phyloP scores from a whole-genome alignment of 2,329 filamentous ascomycete genomes.

The Xylaria sp. region DNA sequence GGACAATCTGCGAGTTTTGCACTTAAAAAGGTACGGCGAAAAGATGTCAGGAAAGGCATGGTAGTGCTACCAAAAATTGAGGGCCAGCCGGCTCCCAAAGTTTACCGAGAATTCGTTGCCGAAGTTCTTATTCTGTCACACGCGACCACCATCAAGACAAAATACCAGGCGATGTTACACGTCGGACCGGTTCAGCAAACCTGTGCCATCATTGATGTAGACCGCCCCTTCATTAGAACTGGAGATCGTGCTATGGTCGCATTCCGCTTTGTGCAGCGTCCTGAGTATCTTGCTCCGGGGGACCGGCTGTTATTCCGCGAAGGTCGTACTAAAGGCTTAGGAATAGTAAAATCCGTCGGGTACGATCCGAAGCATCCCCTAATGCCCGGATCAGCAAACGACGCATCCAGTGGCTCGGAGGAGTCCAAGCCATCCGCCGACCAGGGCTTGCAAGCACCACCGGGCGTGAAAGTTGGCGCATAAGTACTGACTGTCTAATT shows the following conservation, averaged over 20 bases:
- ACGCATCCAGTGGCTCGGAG: conserved; percentile 25
- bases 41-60: conserved; percentile 97
- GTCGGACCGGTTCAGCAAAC: conserved; percentile 96
- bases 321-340: conserved; percentile 92
- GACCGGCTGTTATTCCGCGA: conserved; percentile 94
- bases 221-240: conserved; percentile 92
- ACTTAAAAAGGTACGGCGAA: conserved; percentile 84
- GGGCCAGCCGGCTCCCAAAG: conserved; percentile 74
- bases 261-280: conserved; percentile 92
- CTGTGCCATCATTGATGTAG: conserved; percentile 96
- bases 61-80: conserved; percentile 89
- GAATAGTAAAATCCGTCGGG: conserved; percentile 90
- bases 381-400: conserved; percentile 36
- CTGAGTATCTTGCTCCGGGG: conserved; percentile 89
- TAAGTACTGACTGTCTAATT: conserved; percentile 15
- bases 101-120: conserved; percentile 79
- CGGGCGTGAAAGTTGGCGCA: conserved; percentile 39
- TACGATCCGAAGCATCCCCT: conserved; percentile 76
- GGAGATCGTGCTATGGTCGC: conserved; percentile 94
- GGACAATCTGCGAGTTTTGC: conserved; percentile 95
- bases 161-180: conserved; percentile 98
- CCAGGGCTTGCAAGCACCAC: conserved; percentile 31
- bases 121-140: conserved; percentile 95
- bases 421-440: conserved; percentile 33
- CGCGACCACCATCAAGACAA: conserved; percentile 94